Evolutionary conservation across 2,329 filamentous ascomycete genomes (phyloP), one percentile per base, ranked within the genome.

Genomic region (Claviceps purpurea): DNA sequence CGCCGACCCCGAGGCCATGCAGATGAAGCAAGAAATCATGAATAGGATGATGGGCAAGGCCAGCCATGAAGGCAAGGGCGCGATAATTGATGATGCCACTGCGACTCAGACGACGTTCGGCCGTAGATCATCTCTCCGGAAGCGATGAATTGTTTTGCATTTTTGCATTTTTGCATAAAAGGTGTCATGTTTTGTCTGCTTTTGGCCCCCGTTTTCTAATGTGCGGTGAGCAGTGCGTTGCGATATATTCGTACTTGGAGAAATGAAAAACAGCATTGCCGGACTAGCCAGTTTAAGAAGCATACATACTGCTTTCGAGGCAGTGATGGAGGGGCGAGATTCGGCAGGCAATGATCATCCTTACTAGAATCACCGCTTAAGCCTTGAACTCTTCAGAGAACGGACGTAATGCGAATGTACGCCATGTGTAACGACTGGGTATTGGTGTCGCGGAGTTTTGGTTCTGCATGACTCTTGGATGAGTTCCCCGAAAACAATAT

Each of bases 1-100:
- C 52, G 67, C 72, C 4, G 74, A 79, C 53, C 71, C 74, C 0
- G 71, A 75, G 18, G 75, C 74, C 2, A 64, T 69, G 55, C 63
- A 66, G 53, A 66, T 65, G 50, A 73, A 70, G 59, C 69, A 66
- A 34, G 64, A 66, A 55, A 58, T 77, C 18, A 69, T 76, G 66
- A 70, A 62, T 50, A 70, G 69, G 56, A 73, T 77, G 66, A 64
- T 64, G 56, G 59, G 61, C 2, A 61, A 57, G 11, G 51, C 50
- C 42, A 52, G 42, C 4, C 39, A 22, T 5, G 44, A 44, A 2
- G 39, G n/a, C 5, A 44, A 37, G 18, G 13, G 14, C 30, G 20
- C 43, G 13, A 44, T 16, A 1, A 34, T 11, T 4, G 13, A 44
- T 20, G 38, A 39, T 13, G 6, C 24, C 16, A 43, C 11, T n/a